Evolutionary conservation across 345 rosid genomes (phyloP).

Genomic region (Pistacia integerrima): DNA sequence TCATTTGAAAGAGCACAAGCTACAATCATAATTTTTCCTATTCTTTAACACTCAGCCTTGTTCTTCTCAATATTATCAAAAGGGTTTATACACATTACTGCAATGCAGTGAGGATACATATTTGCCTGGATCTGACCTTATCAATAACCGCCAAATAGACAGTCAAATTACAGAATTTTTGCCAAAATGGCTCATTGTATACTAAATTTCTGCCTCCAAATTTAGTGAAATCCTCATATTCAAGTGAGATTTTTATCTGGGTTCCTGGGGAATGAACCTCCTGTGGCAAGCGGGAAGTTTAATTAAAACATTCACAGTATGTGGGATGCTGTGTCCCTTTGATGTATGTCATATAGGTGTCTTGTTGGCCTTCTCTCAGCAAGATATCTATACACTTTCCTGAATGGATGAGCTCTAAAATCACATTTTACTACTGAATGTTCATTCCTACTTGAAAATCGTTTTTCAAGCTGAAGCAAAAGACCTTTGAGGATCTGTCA

Average conservation of each 20-base stretch:
- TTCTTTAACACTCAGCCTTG: neutral
- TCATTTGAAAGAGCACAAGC: neutral
- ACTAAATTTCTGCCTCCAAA: neutral
- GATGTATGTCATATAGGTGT: neutral
- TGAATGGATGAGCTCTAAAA: neutral
- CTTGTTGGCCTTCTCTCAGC: neutral
- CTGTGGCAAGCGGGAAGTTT: neutral
- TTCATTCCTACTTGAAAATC: neutral
- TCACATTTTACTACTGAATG: neutral
- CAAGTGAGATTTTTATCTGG: neutral
- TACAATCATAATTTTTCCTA: neutral
- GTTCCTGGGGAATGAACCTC: neutral
- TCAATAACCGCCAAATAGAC: neutral
- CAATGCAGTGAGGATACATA: neutral
- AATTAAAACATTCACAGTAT: neutral
- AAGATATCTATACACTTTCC: neutral
- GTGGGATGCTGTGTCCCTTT: neutral
- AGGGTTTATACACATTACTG: no score
- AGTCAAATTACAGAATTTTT: neutral
- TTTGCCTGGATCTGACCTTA: neutral
- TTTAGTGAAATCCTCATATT: neutral
- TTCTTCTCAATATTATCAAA: neutral
- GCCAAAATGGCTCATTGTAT: neutral
- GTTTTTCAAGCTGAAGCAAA: neutral
- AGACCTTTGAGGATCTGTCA: neutral